Percentiles rank a stretch among this genome's conserved stretches.
These are phyloP conservation scores for Globisporangium takayamanum DNA, from an alignment of 352 stramenopile species.

Conservation along the genomic window DNA sequence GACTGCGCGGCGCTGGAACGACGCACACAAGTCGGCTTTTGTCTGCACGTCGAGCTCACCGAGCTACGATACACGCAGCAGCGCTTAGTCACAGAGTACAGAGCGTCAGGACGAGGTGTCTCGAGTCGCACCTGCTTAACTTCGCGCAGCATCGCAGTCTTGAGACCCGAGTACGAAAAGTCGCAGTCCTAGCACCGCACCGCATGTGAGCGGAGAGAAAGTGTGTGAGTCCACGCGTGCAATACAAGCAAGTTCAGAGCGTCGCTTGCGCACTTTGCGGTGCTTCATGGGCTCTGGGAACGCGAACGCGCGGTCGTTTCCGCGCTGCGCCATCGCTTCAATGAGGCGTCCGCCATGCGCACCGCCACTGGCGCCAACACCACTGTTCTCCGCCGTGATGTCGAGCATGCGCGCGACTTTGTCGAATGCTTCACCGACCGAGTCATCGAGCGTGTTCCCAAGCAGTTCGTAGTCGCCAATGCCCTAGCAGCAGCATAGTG, in stretches of 20 bases:
- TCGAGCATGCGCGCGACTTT: slow-evolving; percentile 96
- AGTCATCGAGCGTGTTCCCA: slow-evolving; percentile 97
- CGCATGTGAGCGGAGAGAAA: neutral
- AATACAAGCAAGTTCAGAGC: neutral
- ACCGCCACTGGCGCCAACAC: slow-evolving; percentile 10
- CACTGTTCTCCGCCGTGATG: slow-evolving; percentile 38
- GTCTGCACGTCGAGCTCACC: slow-evolving; percentile 34
- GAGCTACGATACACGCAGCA: slow-evolving; percentile 36
- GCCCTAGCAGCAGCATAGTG: slow-evolving; percentile 32
- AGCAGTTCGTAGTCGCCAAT: slow-evolving; percentile 93
- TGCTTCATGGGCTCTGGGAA: slow-evolving; percentile 92
- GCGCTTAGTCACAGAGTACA: neutral
- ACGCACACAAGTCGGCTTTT: slow-evolving; percentile 90
- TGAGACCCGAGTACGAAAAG: slow-evolving; percentile 98
- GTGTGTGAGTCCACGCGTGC: neutral
- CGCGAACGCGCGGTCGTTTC: slow-evolving; percentile 86
- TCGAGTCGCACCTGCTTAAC: slow-evolving; percentile 37
- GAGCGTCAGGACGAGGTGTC: neutral
- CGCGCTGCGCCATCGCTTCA: slow-evolving; percentile 86
- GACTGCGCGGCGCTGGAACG: slow-evolving; percentile 83
- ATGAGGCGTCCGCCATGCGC: slow-evolving; percentile 92
- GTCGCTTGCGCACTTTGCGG: slow-evolving; percentile 26
- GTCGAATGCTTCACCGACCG: slow-evolving; percentile 97
- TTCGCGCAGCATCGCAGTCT: slow-evolving; percentile 92
- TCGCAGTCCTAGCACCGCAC: slow-evolving; percentile 82